Percentiles rank a stretch among this genome's conserved stretches.
Evolutionary conservation across 495 filamentous ascomycete genomes (phyloP).

Genomic region (Lepidopterella palustris): DNA sequence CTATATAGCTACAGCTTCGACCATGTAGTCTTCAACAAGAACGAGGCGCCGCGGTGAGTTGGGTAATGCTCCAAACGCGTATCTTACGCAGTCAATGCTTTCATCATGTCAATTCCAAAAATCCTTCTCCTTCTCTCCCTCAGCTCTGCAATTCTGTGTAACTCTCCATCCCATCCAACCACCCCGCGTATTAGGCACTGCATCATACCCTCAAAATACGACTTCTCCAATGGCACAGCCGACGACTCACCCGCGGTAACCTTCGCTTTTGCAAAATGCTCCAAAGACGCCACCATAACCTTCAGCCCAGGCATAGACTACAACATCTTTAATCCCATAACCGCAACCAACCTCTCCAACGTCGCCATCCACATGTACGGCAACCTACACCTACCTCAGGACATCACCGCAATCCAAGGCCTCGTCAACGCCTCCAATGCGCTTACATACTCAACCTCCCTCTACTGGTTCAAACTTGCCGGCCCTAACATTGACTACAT

Average conservation of each 20-base stretch:
- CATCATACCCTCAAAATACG: slow-evolving; percentile 7
- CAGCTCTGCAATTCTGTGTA: not conserved
- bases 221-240: slow-evolving; percentile 31
- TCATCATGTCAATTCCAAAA: not conserved
- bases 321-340: slow-evolving; percentile 39
- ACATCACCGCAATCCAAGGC: slow-evolving; percentile 34
- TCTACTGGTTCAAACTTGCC: slow-evolving; percentile 35
- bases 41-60: too few species aligned
- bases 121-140: not conserved
- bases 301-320: slow-evolving; percentile 39
- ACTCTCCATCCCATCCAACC: not conserved
- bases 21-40: too few species aligned
- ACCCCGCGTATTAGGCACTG: slow-evolving; percentile 5
- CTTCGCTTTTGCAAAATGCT: slow-evolving; percentile 33
- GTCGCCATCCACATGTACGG: slow-evolving; percentile 39
- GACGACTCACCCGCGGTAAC: slow-evolving; percentile 38
- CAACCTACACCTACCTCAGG: slow-evolving; percentile 40
- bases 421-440: slow-evolving; percentile 30
- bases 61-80: too few species aligned
- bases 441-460: slow-evolving; percentile 10
- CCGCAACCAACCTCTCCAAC: slow-evolving; percentile 38
- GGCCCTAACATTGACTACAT: slow-evolving; percentile 37
- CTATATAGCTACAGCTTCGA: too few species aligned
- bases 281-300: slow-evolving; percentile 34
- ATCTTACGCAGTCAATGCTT: too few species aligned